Percentiles rank a stretch among this genome's conserved stretches.
These are phyloP conservation scores for Blastosporella zonata DNA, from an alignment of 1,284 basidiomycete genomes.

Conservation along the genomic window DNA sequence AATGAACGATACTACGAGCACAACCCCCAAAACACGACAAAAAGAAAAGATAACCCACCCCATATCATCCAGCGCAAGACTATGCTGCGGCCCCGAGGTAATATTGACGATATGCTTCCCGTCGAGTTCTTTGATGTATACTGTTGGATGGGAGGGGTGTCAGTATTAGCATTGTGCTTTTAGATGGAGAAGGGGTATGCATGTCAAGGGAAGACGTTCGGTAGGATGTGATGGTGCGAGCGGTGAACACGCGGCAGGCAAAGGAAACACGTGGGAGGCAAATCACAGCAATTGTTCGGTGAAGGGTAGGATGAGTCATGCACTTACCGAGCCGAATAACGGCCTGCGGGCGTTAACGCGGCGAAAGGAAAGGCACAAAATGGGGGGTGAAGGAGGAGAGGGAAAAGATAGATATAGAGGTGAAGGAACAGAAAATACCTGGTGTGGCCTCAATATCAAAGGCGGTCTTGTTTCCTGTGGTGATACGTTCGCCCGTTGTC, in stretches of 20 bases:
- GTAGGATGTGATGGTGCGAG: no score
- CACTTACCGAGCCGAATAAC: no score
- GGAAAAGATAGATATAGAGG: neutral
- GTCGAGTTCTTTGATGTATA: slow-evolving; percentile 68
- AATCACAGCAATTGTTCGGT: no score
- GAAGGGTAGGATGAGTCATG: no score
- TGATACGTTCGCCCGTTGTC: slow-evolving; percentile 84
- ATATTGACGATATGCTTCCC: slow-evolving; percentile 79
- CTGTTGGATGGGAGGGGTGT: slow-evolving; percentile 32
- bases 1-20: neutral
- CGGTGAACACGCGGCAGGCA: no score
- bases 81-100: slow-evolving; percentile 85
- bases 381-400: neutral
- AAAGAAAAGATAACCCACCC: slow-evolving; percentile 43
- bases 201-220: neutral
- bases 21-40: slow-evolving; percentile 10
- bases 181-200: neutral
- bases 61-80: slow-evolving; percentile 74
- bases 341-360: neutral
- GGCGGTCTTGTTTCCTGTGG: slow-evolving; percentile 77
- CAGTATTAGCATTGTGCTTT: neutral
- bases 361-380: neutral
- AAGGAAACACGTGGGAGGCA: no score
- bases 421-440: slow-evolving; percentile 35
- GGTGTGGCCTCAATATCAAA: slow-evolving; percentile 81